These are phyloP conservation scores for Coemansia sp. DNA, from an alignment of 192 early-diverging fungal species.

Conservation along the genomic window DNA sequence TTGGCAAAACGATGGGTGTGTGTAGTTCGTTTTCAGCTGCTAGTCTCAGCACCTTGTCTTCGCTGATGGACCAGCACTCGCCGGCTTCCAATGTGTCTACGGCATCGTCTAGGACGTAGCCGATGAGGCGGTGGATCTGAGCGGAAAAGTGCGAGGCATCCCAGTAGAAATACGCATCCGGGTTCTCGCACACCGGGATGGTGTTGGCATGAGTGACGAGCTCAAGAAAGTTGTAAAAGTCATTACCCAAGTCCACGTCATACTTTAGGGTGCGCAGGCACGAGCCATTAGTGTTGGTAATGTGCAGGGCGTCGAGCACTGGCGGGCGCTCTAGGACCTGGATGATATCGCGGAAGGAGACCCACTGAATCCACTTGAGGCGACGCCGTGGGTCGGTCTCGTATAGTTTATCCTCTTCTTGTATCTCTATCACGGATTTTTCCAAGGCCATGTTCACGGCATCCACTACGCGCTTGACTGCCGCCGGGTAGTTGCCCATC, in stretches of 20 bases:
- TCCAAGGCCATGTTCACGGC: constrained; percentile 38
- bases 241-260: constrained; percentile 48
- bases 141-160: constrained; percentile 53
- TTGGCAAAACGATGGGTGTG: constrained; percentile 45
- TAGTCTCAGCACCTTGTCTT: constrained; percentile 29
- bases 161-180: constrained; percentile 53
- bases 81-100: constrained; percentile 32
- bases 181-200: constrained; percentile 49
- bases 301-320: constrained; percentile 41
- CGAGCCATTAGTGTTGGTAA: constrained; percentile 35
- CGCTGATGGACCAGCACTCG: constrained; percentile 33
- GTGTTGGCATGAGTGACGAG: constrained; percentile 52
- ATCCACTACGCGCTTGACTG: constrained; percentile 33
- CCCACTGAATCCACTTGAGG: constrained; percentile 49
- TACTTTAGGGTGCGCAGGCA: constrained; percentile 47
- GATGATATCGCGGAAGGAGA: constrained; percentile 46
- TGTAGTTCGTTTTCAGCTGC: constrained; percentile 41
- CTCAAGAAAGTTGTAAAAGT: constrained; percentile 55
- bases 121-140: constrained; percentile 40
- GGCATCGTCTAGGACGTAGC: constrained; percentile 47
- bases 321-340: constrained; percentile 26
- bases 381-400: constrained; percentile 31
- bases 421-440: constrained; percentile 36
- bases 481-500: constrained; percentile 47
- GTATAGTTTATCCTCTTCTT: constrained; percentile 40